These are phyloP conservation scores for Usnea hakonensis DNA, from an alignment of 495 filamentous ascomycete genomes.

Conservation along the genomic window DNA sequence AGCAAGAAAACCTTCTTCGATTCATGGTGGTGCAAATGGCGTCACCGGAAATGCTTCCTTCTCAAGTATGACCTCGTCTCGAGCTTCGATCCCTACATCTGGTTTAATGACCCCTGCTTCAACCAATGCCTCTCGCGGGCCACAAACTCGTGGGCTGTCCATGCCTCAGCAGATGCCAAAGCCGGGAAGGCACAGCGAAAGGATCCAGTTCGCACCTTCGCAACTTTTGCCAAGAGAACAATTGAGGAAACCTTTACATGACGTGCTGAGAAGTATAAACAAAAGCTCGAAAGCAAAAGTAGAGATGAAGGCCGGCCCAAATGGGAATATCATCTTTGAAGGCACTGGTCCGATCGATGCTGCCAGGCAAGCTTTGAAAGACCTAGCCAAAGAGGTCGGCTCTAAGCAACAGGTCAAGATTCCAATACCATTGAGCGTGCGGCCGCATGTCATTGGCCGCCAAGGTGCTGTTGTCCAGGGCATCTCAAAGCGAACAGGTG, in stretches of 20 bases:
- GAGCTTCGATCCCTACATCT: conserved; percentile 50
- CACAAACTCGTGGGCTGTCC: conserved; percentile 22
- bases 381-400: conserved; percentile 76
- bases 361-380: conserved; percentile 73
- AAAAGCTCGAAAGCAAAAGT: conserved; percentile 79
- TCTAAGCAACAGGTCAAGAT: conserved; percentile 72
- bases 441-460: conserved; percentile 84
- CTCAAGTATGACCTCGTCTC: conserved; percentile 37
- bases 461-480: conserved; percentile 83
- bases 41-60: conserved; percentile 36
- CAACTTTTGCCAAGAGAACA: conserved; percentile 66
- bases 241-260: conserved; percentile 71
- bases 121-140: conserved; percentile 28
- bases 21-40: conserved; percentile 57
- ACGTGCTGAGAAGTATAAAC: conserved; percentile 82
- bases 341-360: conserved; percentile 70
- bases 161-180: conserved; percentile 57
- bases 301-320: conserved; percentile 59
- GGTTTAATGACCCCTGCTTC: conserved; percentile 51
- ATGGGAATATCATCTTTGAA: conserved; percentile 65
- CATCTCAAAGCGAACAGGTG: conserved; percentile 75
- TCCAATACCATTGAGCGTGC: conserved; percentile 71
- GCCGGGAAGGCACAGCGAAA: conserved; percentile 71
- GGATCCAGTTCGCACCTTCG: conserved; percentile 58
- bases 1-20: conserved; percentile 45